These are phyloP conservation scores for Pleoardoris graminearum DNA, from an alignment of 2,329 filamentous ascomycete species.

Conservation along the genomic window DNA sequence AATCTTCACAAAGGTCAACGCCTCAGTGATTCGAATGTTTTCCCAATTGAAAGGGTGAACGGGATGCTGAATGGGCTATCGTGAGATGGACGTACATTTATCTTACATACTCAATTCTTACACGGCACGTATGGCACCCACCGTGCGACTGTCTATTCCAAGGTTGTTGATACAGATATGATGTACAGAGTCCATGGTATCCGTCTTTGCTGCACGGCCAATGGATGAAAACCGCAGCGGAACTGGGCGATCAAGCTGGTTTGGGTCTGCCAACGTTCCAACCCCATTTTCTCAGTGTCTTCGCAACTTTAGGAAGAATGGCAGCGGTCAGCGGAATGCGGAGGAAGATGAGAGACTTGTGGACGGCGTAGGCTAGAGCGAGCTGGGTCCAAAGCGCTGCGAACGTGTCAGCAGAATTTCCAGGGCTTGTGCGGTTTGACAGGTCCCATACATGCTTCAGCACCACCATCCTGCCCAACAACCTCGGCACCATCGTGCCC, in stretches of 20 bases:
- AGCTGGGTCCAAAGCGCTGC: conserved; percentile 79
- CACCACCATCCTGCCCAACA: conserved; percentile 61
- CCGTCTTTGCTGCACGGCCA: no score
- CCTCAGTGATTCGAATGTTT: background rate
- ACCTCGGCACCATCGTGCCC: conserved; percentile 63
- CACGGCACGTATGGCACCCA: background rate
- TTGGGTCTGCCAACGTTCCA: conserved; percentile 89
- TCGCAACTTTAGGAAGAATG: conserved; percentile 92
- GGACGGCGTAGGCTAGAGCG: conserved; percentile 91
- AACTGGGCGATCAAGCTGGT: conserved; percentile 28
- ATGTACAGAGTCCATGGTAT: background rate
- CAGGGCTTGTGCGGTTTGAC: background rate
- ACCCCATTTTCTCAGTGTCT: conserved; percentile 81
- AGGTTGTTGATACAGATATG: background rate
- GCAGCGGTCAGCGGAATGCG: conserved; percentile 91
- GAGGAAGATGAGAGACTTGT: conserved; percentile 97
- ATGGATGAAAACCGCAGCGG: background rate
- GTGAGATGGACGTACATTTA: background rate
- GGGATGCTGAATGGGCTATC: background rate
- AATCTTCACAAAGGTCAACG: background rate
- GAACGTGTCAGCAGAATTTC: conserved; percentile 15
- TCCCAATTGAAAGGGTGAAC: background rate
- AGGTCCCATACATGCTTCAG: conserved; percentile 68
- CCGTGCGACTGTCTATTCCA: background rate
- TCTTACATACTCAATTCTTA: conserved; percentile 9